phyloP scores from a whole-genome alignment of 164 flowering plant species.

The Chimonanthus praecox region DNA sequence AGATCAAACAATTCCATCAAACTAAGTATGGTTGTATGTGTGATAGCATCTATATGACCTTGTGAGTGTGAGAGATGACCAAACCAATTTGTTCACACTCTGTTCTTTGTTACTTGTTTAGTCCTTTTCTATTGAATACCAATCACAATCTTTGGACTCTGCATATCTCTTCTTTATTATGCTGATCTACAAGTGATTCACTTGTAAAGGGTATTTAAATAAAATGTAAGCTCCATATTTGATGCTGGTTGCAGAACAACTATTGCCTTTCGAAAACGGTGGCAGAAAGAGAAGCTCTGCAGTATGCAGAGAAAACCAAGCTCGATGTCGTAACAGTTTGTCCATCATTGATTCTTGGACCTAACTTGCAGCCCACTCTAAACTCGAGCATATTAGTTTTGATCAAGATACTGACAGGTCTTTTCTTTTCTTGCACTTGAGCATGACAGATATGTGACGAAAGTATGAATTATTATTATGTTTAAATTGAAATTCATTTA shows the following conservation, averaged over 20 bases:
- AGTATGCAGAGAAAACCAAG: conserved; percentile 33
- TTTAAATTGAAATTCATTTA: no score
- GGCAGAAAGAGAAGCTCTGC: conserved; percentile 45
- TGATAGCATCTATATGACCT: background rate
- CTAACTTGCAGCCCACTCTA: conserved; percentile 40
- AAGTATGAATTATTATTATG: background rate
- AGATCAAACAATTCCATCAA: background rate
- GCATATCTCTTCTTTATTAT: background rate
- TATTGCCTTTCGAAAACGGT: conserved; percentile 46
- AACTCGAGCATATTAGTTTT: conserved; percentile 40
- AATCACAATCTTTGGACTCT: background rate
- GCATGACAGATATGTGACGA: background rate
- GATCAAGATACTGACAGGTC: conserved; percentile 36
- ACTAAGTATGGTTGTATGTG: background rate
- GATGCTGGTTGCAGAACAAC: conserved; percentile 33
- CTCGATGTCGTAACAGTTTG: conserved; percentile 43
- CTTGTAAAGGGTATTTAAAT: background rate
- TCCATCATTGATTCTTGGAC: conserved; percentile 46
- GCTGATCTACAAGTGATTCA: background rate
- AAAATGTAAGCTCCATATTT: background rate
- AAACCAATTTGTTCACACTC: no score
- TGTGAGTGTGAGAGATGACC: no score
- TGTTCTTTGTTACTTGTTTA: no score
- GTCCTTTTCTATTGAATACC: background rate
- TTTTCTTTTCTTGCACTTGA: background rate